phyloP scores from a whole-genome alignment of 768 basidiomycete genomes.

The Leccinum subgranulosum region DNA sequence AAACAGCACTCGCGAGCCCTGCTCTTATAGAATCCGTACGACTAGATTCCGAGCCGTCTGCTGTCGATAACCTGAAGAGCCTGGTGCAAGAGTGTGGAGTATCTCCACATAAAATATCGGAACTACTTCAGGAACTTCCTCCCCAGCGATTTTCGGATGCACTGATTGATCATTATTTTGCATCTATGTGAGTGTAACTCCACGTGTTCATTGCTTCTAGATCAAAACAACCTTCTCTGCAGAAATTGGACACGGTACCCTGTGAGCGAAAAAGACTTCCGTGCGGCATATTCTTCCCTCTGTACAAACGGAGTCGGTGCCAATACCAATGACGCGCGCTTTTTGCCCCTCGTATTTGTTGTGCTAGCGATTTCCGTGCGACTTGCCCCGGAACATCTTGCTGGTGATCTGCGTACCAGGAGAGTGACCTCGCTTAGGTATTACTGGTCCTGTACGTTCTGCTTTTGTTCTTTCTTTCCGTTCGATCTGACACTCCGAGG shows the following conservation, averaged over 20 bases:
- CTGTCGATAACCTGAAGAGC: constrained; percentile 80
- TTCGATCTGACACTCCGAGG: constrained; percentile 18
- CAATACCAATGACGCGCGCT: constrained; percentile 75
- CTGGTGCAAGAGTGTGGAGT: constrained; percentile 93
- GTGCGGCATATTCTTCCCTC: constrained; percentile 64
- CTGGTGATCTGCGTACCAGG: constrained; percentile 71
- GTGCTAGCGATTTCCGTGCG: constrained; percentile 85
- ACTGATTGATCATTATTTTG: constrained; percentile 81
- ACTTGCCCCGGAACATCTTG: constrained; percentile 81
- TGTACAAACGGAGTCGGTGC: constrained; percentile 58
- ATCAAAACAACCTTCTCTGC: constrained; percentile 4
- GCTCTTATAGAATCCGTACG: constrained; percentile 41
- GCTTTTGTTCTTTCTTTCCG: not conserved
- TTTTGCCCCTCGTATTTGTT: constrained; percentile 90
- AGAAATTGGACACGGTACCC: constrained; percentile 96
- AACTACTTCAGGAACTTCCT: constrained; percentile 86
- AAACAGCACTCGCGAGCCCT: constrained; percentile 26
- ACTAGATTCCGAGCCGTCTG: constrained; percentile 44
- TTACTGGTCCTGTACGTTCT: constrained; percentile 89
- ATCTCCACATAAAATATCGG: constrained; percentile 84
- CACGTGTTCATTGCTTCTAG: not conserved
- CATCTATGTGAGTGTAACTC: constrained; percentile 52
- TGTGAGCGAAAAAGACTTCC: constrained; percentile 80
- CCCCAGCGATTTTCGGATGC: constrained; percentile 70
- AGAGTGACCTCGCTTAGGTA: constrained; percentile 83